Conservation (phyloP, 2,329 filamentous ascomycete species). For the Didymella keratinophila region DNA sequence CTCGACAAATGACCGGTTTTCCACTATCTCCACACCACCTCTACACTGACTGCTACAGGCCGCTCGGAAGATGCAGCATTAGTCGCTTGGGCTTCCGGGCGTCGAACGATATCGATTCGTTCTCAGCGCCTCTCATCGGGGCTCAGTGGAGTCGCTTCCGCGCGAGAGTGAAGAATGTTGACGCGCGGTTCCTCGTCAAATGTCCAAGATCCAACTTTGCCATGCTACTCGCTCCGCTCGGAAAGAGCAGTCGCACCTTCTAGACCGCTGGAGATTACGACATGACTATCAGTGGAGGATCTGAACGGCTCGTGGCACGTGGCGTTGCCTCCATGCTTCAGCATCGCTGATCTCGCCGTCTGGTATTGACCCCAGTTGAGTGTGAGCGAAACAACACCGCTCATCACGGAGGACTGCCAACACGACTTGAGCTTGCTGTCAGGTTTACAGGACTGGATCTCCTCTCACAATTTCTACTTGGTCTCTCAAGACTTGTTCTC, state of each 20-base stretch:
- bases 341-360: not conserved
- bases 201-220: not conserved
- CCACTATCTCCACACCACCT: slow-evolving; percentile 11
- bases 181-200: slow-evolving; percentile 9
- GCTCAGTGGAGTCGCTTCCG: slow-evolving; percentile 7
- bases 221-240: not conserved
- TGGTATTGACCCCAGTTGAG: not conserved
- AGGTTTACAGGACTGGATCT: not conserved
- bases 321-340: not conserved
- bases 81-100: slow-evolving; percentile 1
- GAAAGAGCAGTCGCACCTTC: not conserved
- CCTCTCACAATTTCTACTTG: not conserved
- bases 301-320: not conserved
- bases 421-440: not conserved
- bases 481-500: not conserved
- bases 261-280: not conserved
- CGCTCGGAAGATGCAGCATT: slow-evolving; percentile 5
- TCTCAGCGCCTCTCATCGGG: slow-evolving; percentile 6
- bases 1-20: not conserved
- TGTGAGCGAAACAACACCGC: not conserved
- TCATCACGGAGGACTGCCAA: too few species aligned
- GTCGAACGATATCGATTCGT: slow-evolving; percentile 5
- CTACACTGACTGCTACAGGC: slow-evolving; percentile 5
- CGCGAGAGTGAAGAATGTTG: slow-evolving; percentile 4
- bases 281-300: not conserved